These are phyloP conservation scores for Lepidium didymum DNA, from an alignment of 345 rosid genomes.

Conservation along the genomic window DNA sequence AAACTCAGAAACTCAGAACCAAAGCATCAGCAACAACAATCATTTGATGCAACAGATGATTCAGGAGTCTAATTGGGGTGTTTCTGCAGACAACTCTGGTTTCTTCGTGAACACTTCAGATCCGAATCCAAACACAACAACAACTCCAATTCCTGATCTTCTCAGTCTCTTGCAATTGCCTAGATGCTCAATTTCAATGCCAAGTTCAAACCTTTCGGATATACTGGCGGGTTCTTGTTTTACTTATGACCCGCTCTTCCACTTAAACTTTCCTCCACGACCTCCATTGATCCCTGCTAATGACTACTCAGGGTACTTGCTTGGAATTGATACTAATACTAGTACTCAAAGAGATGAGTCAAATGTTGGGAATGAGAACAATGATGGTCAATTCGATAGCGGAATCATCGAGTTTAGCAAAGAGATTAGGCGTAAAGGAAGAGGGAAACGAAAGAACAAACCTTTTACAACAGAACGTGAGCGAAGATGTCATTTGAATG, in stretches of 20 bases:
- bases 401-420: constrained; percentile 44
- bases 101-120: constrained; percentile 29
- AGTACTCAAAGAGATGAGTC: constrained; percentile 23
- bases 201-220: constrained; percentile 29
- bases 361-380: constrained; percentile 26
- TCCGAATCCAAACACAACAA: constrained; percentile 26
- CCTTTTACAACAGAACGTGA: constrained; percentile 62
- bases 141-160: constrained; percentile 50
- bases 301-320: constrained; percentile 34
- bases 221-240: constrained; percentile 34
- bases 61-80: constrained; percentile 27
- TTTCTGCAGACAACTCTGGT: constrained; percentile 24
- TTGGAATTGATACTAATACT: constrained; percentile 21
- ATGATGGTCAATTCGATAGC: constrained; percentile 35
- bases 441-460: constrained; percentile 47
- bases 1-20: constrained; percentile 15
- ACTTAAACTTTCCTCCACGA: constrained; percentile 55
- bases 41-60: constrained; percentile 33
- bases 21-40: background rate
- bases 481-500: constrained; percentile 59
- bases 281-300: constrained; percentile 36
- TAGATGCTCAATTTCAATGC: constrained; percentile 37
- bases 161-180: constrained; percentile 56
- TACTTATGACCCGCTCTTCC: constrained; percentile 49
- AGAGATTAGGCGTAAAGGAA: constrained; percentile 38